Evolutionary conservation across 2,329 filamentous ascomycete species (phyloP).

Genomic region (Fusarium beomiforme): DNA sequence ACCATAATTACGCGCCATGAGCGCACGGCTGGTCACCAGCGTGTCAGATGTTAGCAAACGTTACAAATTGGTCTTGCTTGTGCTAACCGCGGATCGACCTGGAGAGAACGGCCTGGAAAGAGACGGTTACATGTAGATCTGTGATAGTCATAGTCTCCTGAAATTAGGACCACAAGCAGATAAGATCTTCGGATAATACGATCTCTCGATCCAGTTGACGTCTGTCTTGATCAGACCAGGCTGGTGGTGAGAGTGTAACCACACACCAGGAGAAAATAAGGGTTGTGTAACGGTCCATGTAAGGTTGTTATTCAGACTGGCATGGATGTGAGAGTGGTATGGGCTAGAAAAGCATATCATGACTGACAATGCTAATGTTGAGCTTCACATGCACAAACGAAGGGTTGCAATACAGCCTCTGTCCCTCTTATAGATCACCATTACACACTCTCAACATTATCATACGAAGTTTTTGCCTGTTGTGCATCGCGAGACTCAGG

Average conservation of each 20-base stretch:
- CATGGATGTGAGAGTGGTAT: too few relatives aligned
- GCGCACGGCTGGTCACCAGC: conserved; percentile 12
- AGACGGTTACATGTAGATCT: conserved; percentile 20
- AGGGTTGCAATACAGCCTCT: conserved; percentile 10
- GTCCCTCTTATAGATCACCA: not conserved
- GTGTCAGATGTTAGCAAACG: not conserved
- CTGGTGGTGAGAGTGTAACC: conserved; percentile 7
- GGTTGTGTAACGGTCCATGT: conserved; percentile 9
- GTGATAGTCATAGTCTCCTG: conserved; percentile 11
- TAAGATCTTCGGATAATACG: conserved; percentile 24
- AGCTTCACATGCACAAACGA: not conserved
- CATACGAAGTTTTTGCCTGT: conserved; percentile 2
- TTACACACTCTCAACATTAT: not conserved
- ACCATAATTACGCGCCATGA: conserved; percentile 19
- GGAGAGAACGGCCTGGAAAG: not conserved
- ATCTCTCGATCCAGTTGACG: conserved; percentile 11
- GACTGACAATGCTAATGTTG: not conserved
- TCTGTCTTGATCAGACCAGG: conserved; percentile 1
- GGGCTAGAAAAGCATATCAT: conserved; percentile 2
- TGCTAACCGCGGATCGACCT: conserved; percentile 5
- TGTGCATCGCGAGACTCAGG: conserved; percentile 14
- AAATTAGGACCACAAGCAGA: conserved; percentile 8
- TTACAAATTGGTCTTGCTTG: not conserved
- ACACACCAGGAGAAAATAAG: not conserved
- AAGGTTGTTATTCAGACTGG: not conserved